These are phyloP conservation scores for cucumber (Cucumis sativus) DNA, from an alignment of 306 rosid species.

Conservation along the genomic window Cucumber_9930_V3 NC_026660.2:23860501-23861000, in stretches of 20 bases:
- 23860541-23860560: background rate
- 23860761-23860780: slow-evolving; percentile 74
- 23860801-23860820: slow-evolving; percentile 75
- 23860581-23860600: slow-evolving; percentile 56
- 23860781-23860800: slow-evolving; percentile 95
- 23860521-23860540: background rate
- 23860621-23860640: slow-evolving; percentile 50
- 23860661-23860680: slow-evolving; percentile 80
- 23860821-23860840: slow-evolving; percentile 92
- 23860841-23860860: slow-evolving; percentile 55
- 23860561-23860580: slow-evolving; percentile 55
- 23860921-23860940: background rate
- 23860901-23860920: background rate
- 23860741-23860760: slow-evolving; percentile 83
- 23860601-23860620: slow-evolving; percentile 62
- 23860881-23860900: background rate
- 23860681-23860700: slow-evolving; percentile 52
- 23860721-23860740: slow-evolving; percentile 70
- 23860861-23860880: slow-evolving; percentile 9
- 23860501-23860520: slow-evolving; percentile 1
- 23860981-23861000: background rate
- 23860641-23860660: slow-evolving; percentile 26
- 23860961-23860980: background rate
- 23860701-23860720: slow-evolving; percentile 64
- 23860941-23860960: background rate